phyloP scores from a whole-genome alignment of 1,284 basidiomycete genomes.

The Pseudozyma hubeiensis region DNA sequence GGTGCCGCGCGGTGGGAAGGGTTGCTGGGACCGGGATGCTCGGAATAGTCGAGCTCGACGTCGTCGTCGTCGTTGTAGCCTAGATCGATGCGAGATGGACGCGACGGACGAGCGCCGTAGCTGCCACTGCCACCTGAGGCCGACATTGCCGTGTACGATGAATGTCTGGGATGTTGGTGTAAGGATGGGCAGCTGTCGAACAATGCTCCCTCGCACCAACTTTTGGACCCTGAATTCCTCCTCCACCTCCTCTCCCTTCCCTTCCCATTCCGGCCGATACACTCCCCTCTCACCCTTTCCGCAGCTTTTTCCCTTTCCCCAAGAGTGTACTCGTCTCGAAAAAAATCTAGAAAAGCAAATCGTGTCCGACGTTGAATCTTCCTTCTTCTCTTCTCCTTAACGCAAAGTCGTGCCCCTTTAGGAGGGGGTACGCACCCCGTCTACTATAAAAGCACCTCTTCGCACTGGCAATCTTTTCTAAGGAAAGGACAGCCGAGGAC shows the following conservation, averaged over 20 bases:
- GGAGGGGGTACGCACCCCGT: constrained; percentile 51
- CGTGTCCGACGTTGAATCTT: constrained; percentile 6
- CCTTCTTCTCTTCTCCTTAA: constrained; percentile 39
- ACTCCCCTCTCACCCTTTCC: neutral
- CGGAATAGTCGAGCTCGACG: constrained; percentile 40
- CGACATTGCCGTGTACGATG: neutral
- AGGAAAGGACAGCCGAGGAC: constrained; percentile 43
- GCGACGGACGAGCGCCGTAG: constrained; percentile 12
- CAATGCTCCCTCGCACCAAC: neutral
- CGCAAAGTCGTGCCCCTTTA: constrained; percentile 44
- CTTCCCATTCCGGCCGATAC: constrained; percentile 7
- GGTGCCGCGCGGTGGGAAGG: constrained; percentile 13
- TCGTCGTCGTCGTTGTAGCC: constrained; percentile 14
- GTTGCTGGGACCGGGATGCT: constrained; percentile 31
- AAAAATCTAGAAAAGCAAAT: constrained; percentile 18
- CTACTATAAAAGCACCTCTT: constrained; percentile 60
- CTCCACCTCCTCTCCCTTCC: too few species aligned
- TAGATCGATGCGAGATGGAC: constrained; percentile 19
- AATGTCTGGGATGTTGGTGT: neutral
- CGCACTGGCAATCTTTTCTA: constrained; percentile 31
- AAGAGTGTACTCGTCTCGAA: neutral
- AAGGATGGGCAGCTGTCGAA: constrained; percentile 3
- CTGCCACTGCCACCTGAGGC: neutral
- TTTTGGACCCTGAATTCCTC: constrained; percentile 6
- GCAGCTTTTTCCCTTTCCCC: neutral